Evolutionary conservation across 192 early-diverging fungal species (phyloP).

Genomic region (Coemansia sp.): DNA sequence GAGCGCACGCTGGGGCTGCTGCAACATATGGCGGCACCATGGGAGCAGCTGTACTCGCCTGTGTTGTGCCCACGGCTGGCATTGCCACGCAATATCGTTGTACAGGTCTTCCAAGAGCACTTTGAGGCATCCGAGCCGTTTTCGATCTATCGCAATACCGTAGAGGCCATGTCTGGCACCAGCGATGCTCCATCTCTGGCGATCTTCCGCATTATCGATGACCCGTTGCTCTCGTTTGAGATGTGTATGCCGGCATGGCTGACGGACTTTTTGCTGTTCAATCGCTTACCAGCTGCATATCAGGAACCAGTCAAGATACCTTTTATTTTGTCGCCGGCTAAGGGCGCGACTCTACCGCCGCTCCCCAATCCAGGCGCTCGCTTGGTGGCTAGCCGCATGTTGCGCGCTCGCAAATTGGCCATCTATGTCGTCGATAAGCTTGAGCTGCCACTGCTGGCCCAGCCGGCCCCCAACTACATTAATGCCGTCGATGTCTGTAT

Average conservation of each 20-base stretch:
- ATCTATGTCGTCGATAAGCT: slow-evolving; percentile 85
- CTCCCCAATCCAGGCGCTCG: slow-evolving; percentile 59
- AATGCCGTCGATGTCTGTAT: slow-evolving; percentile 45
- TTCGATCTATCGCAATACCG: slow-evolving; percentile 34
- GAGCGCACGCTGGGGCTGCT: slow-evolving; percentile 48
- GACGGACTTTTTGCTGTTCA: slow-evolving; percentile 76
- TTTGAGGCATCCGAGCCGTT: slow-evolving; percentile 39
- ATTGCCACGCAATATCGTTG: slow-evolving; percentile 35
- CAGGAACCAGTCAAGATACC: slow-evolving; percentile 83
- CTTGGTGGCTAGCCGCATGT: slow-evolving; percentile 84
- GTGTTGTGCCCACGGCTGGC: slow-evolving; percentile 49
- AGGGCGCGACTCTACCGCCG: slow-evolving; percentile 46
- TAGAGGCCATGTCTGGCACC: slow-evolving; percentile 16
- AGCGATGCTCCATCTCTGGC: slow-evolving; percentile 16
- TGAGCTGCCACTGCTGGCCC: slow-evolving; percentile 40
- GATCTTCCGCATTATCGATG: slow-evolving; percentile 31
- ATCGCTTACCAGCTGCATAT: slow-evolving; percentile 60
- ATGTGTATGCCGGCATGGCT: slow-evolving; percentile 85
- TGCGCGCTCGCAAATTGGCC: slow-evolving; percentile 83
- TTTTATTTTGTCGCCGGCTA: slow-evolving; percentile 75
- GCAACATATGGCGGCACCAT: slow-evolving; percentile 27
- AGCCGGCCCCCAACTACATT: slow-evolving; percentile 51
- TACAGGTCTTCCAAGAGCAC: slow-evolving; percentile 38
- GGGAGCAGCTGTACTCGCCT: slow-evolving; percentile 56
- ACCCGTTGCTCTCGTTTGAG: slow-evolving; percentile 60